phyloP scores from a whole-genome alignment of 441 rosid genomes.

The Adansonia rubrostipa region DNA sequence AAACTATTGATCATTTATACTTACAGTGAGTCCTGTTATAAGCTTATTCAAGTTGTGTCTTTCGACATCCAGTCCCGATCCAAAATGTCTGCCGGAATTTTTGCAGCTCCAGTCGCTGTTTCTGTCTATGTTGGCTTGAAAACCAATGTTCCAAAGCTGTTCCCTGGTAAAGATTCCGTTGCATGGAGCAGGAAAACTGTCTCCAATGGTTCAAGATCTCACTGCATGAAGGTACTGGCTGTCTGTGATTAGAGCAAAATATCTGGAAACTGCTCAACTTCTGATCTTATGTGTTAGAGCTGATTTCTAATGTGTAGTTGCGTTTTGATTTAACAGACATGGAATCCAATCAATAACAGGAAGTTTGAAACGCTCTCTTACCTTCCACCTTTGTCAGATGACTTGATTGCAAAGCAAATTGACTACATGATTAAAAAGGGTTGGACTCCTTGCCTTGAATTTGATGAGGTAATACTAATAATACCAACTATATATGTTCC shows the following conservation, averaged over 20 bases:
- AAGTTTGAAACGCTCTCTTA: conserved; percentile 73
- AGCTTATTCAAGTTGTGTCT: background rate
- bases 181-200: conserved; percentile 49
- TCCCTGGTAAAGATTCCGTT: conserved; percentile 39
- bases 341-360: conserved; percentile 73
- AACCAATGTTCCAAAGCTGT: conserved; percentile 31
- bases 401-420: conserved; percentile 58
- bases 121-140: conserved; percentile 42
- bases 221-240: conserved; percentile 58
- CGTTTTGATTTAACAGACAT: conserved; percentile 44
- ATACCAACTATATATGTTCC: background rate
- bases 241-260: background rate
- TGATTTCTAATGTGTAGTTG: background rate
- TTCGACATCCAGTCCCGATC: background rate
- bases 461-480: conserved; percentile 54
- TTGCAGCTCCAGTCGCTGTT: conserved; percentile 36
- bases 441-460: conserved; percentile 76
- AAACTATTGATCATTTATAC: conserved; percentile 4
- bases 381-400: conserved; percentile 65
- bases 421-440: conserved; percentile 67
- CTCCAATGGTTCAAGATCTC: conserved; percentile 54
- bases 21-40: background rate
- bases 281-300: background rate
- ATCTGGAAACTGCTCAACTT: background rate
- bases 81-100: conserved; percentile 49